A percentile compares a stretch with the other conserved stretches of the same genome.
Evolutionary conservation across 352 stramenopile species (phyloP).

Genomic region (Phytophthora boehmeriae): DNA sequence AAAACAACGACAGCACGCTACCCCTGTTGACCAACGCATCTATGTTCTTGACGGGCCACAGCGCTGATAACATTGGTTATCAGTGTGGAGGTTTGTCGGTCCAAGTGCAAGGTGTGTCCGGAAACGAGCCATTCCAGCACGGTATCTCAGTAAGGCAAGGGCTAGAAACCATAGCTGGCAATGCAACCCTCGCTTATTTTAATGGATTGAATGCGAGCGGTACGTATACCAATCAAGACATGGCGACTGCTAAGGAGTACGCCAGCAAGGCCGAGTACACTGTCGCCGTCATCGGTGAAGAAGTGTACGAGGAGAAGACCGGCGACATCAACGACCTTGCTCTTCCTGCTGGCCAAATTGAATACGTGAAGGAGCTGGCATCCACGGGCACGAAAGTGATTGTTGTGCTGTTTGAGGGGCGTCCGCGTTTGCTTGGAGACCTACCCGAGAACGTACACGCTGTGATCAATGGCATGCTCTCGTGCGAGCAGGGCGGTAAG

Average conservation of each 20-base stretch:
- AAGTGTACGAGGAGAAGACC: conserved; percentile 51
- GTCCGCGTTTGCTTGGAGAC: conserved; percentile 51
- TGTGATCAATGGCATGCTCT: conserved; percentile 31
- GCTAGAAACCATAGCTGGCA: conserved; percentile 25
- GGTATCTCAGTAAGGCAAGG: conserved; percentile 32
- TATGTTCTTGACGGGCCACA: conserved; percentile 31
- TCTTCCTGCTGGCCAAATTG: conserved; percentile 18
- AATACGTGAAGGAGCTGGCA: conserved; percentile 25
- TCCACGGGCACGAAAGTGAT: conserved; percentile 61
- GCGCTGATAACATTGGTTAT: conserved; percentile 38
- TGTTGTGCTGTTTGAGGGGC: conserved; percentile 64
- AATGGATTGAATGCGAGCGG: conserved; percentile 34
- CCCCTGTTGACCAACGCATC: conserved; percentile 18
- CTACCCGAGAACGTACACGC: conserved; percentile 47
- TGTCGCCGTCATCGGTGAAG: conserved; percentile 41
- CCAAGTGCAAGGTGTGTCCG: conserved; percentile 34
- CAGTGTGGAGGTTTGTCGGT: conserved; percentile 43
- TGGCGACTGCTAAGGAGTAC: conserved; percentile 29
- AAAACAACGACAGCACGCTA: conserved; percentile 29
- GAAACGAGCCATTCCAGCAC: conserved; percentile 19
- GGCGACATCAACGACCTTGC: conserved; percentile 25
- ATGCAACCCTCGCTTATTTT: conserved; percentile 33
- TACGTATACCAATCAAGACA: conserved; percentile 28
- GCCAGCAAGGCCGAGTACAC: conserved; percentile 37
- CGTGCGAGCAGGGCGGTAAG: conserved; percentile 23